These are phyloP conservation scores for Verticillium klebahnii DNA, from an alignment of 2,329 filamentous ascomycete genomes.

Conservation along the genomic window DNA sequence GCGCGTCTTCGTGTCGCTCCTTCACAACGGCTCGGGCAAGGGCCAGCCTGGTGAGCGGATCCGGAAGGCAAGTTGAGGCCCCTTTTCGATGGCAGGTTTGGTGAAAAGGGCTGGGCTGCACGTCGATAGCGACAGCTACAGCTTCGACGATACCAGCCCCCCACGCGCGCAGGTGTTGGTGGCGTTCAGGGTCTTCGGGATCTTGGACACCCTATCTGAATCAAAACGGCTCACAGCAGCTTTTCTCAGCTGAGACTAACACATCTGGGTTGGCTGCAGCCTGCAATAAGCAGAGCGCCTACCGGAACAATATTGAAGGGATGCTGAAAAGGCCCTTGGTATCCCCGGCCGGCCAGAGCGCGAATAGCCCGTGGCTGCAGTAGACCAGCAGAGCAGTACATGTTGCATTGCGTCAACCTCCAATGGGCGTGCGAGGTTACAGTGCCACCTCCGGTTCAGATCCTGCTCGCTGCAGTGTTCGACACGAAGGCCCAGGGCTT, in stretches of 20 bases:
- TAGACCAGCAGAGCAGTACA: neutral
- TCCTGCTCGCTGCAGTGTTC: constrained; percentile 1
- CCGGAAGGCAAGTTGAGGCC: too few relatives aligned
- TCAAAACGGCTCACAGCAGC: neutral
- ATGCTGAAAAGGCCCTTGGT: neutral
- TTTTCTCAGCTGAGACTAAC: neutral
- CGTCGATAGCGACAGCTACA: neutral
- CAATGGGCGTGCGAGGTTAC: neutral
- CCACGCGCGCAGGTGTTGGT: neutral
- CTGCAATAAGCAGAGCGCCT: neutral
- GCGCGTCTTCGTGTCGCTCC: too few relatives aligned
- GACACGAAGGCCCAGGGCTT: neutral
- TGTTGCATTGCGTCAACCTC: neutral
- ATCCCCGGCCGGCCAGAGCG: neutral
- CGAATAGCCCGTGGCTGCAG: neutral
- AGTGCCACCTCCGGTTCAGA: neutral
- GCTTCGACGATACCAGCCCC: neutral
- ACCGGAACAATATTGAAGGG: neutral
- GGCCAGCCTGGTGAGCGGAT: too few relatives aligned
- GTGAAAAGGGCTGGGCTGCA: neutral
- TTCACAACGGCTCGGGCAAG: too few relatives aligned
- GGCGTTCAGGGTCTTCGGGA: constrained; percentile 1
- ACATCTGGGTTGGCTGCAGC: neutral
- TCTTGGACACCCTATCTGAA: neutral
- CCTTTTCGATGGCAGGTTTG: too few relatives aligned